These are phyloP conservation scores for Gossypium arboreum DNA, from an alignment of 345 rosid genomes.

Conservation along the genomic window DNA sequence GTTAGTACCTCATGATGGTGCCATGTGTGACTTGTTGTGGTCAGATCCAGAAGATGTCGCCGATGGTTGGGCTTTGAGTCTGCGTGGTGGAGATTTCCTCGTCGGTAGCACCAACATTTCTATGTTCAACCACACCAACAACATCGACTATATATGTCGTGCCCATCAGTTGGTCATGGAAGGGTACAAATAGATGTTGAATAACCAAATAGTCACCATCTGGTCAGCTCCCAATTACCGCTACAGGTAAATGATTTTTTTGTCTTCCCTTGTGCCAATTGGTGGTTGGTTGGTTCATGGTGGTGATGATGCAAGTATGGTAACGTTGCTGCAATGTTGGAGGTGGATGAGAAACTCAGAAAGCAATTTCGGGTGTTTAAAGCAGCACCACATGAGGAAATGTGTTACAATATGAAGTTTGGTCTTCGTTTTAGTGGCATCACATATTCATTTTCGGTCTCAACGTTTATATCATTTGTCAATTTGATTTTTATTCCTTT, in stretches of 20 bases:
- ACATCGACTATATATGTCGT: not conserved
- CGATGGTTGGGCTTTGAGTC: constrained; percentile 1
- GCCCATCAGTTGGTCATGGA: not conserved
- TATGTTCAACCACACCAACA: not conserved
- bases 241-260: not conserved
- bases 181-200: not conserved
- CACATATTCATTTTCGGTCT: too few relatives aligned
- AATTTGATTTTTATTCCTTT: too few relatives aligned
- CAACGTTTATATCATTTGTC: too few relatives aligned
- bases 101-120: not conserved
- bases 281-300: not conserved
- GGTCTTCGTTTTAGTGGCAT: too few relatives aligned
- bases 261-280: not conserved
- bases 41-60: not conserved
- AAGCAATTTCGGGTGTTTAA: not conserved
- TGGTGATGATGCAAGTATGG: not conserved
- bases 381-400: not conserved
- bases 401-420: too few relatives aligned
- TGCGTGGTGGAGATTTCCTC: not conserved
- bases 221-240: not conserved
- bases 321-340: not conserved
- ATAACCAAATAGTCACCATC: not conserved
- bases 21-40: not conserved
- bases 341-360: not conserved
- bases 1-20: not conserved